phyloP scores from a whole-genome alignment of 2,329 filamentous ascomycete genomes.

The Pseudocercospora vitis region DNA sequence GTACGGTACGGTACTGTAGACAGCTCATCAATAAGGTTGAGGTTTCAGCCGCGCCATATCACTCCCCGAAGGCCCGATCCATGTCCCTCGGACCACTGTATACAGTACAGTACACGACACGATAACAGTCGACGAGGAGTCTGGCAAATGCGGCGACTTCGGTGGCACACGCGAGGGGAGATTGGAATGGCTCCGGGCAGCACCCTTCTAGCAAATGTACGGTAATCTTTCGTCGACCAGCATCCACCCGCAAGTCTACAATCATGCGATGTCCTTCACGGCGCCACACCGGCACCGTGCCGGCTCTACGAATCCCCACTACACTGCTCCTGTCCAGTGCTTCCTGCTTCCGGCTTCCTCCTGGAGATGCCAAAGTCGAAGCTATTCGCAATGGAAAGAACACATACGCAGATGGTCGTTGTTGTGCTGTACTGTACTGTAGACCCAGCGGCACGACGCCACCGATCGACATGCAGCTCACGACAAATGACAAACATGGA shows the following conservation, averaged over 20 bases:
- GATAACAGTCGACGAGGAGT: neutral
- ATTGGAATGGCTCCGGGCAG: neutral
- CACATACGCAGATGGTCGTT: too few relatives aligned
- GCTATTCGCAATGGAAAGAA: neutral
- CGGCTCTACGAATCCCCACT: neutral
- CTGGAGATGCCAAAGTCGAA: neutral
- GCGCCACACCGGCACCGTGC: conserved; percentile 2
- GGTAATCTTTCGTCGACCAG: neutral
- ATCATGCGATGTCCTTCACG: neutral
- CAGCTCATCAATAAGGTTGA: too few relatives aligned
- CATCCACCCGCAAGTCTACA: neutral
- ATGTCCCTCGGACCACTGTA: neutral
- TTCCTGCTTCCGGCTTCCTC: too few relatives aligned
- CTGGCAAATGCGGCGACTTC: conserved; percentile 1
- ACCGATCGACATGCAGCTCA: conserved; percentile 4
- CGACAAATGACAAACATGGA: conserved; percentile 1
- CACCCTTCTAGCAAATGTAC: neutral
- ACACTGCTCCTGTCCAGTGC: neutral
- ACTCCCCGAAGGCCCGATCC: conserved; percentile 8
- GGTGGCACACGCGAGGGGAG: neutral
- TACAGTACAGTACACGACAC: neutral
- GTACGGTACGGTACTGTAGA: too few relatives aligned
- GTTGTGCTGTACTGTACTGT: too few relatives aligned
- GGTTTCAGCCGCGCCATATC: conserved; percentile 11
- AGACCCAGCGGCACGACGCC: neutral